These are phyloP conservation scores for Dichomitus squalens DNA, from an alignment of 1,284 basidiomycete genomes.

Conservation along the genomic window DNA sequence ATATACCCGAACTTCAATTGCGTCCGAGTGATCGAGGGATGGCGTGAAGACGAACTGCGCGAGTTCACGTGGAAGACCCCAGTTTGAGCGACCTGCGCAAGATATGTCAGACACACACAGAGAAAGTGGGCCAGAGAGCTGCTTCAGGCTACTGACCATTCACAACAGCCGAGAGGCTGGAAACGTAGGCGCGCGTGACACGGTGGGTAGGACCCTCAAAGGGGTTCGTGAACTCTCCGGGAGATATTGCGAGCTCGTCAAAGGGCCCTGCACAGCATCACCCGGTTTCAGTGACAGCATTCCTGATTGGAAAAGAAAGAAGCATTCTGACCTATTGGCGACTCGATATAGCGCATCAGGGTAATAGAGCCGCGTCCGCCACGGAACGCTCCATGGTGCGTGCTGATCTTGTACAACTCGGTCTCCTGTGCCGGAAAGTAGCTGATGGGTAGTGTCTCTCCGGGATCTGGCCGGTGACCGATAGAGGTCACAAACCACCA, in stretches of 20 bases:
- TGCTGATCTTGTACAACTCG: conserved; percentile 14
- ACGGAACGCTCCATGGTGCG: conserved; percentile 11
- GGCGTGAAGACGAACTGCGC: conserved; percentile 21
- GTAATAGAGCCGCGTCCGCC: conserved; percentile 19
- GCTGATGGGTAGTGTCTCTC: conserved; percentile 21
- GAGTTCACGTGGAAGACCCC: conserved; percentile 22
- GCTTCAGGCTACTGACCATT: conserved; percentile 1
- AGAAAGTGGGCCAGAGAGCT: background rate
- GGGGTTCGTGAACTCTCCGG: conserved; percentile 23
- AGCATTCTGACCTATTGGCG: conserved; percentile 12
- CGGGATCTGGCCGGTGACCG: conserved; percentile 12
- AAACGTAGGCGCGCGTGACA: conserved; percentile 21
- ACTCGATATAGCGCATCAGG: conserved; percentile 15
- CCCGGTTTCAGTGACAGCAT: background rate
- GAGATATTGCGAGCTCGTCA: conserved; percentile 19
- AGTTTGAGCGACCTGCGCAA: conserved; percentile 15
- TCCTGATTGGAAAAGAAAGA: too few relatives aligned
- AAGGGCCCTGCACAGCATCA: conserved; percentile 8
- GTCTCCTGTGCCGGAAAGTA: conserved; percentile 22
- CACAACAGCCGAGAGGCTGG: conserved; percentile 11
- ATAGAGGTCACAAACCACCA: conserved; percentile 24
- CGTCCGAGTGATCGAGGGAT: conserved; percentile 16
- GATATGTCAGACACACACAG: background rate
- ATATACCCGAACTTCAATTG: conserved; percentile 21
- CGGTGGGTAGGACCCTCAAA: conserved; percentile 16